Evolutionary conservation across 495 filamentous ascomycete species (phyloP), one percentile per base, ranked within the genome.

Genomic region (Penicillium flavigenum): DNA sequence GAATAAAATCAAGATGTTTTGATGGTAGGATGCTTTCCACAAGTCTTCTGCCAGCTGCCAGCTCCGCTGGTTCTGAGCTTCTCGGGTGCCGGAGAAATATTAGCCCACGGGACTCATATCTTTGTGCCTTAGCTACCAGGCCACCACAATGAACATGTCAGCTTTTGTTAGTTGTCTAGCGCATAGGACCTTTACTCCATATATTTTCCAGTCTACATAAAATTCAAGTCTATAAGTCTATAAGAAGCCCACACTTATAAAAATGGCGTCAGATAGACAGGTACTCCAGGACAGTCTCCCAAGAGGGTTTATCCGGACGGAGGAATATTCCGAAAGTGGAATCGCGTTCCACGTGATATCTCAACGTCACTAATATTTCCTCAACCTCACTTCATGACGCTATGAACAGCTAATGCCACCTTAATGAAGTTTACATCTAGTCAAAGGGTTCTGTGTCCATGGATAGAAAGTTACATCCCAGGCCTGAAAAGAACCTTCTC

Each of bases 21-120:
- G 42, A 44, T 66, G 41, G 42, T 57, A 45, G 19, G 58, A 47
- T 48, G 62, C 56, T 56, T 48, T 57, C 54, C 51, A 50, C 46
- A 32, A 34, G 46, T 48, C n/a, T 48, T 17, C 45, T 47, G 45
- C 26, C 12, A 48, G 27, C 27, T 32, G 27, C 61, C 55, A 75
- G 72, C 72, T 75, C 63, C 60, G 58, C 26, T 47, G 45, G 46
- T 48, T 48, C 46, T 48, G 46, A 48, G 46, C 46, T 48, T 48
- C 46, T 48, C 46, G 46, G 46, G 66, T 66, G 62, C 69, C 59
- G 65, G 59, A 63, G 55, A 14, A 60, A 65, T 46, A 45, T 61
- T 67, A 34, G 27, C 31, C 46, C 46, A 48, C n/a, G 16, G n/a
- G 46, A 48, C 16, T 14, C 29, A 32, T 5, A 48, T 12, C 2